phyloP scores from a whole-genome alignment of 176 grass and related monocot species.

The Bolboschoenus planiculmis region DNA sequence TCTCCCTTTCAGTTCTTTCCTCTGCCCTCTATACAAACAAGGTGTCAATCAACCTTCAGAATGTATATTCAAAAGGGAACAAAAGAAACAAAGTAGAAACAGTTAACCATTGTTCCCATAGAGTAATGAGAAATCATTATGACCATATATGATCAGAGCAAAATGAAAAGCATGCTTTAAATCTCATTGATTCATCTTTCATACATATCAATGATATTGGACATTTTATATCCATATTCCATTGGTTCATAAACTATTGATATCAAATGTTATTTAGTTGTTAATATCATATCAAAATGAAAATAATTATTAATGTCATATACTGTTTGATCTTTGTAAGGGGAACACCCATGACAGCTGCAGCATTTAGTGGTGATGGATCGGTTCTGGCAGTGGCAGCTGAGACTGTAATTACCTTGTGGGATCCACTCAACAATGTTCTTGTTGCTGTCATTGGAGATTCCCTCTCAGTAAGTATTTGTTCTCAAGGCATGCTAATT shows the following conservation, averaged over 20 bases:
- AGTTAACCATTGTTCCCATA: not conserved
- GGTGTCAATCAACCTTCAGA: not conserved
- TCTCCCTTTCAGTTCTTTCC: not conserved
- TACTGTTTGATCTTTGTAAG: constrained; percentile 39
- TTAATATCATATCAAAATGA: not conserved
- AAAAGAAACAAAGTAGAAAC: not conserved
- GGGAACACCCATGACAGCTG: constrained; percentile 76
- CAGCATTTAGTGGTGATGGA: constrained; percentile 84
- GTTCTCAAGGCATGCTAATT: not conserved
- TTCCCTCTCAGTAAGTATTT: constrained; percentile 59
- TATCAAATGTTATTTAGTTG: not conserved
- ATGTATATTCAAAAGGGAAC: not conserved
- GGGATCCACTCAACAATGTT: constrained; percentile 76
- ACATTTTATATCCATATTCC: not conserved
- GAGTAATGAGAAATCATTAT: not conserved
- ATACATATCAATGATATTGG: not conserved
- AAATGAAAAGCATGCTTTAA: not conserved
- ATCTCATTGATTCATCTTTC: not conserved
- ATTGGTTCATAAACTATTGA: not conserved
- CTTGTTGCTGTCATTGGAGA: constrained; percentile 88
- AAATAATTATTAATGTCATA: not conserved
- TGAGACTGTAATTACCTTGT: constrained; percentile 70
- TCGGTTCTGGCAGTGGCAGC: constrained; percentile 93
- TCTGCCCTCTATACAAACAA: not conserved
- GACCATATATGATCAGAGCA: not conserved